phyloP scores from a whole-genome alignment of 2,329 filamentous ascomycete genomes.

The Diaporthe sp. region DNA sequence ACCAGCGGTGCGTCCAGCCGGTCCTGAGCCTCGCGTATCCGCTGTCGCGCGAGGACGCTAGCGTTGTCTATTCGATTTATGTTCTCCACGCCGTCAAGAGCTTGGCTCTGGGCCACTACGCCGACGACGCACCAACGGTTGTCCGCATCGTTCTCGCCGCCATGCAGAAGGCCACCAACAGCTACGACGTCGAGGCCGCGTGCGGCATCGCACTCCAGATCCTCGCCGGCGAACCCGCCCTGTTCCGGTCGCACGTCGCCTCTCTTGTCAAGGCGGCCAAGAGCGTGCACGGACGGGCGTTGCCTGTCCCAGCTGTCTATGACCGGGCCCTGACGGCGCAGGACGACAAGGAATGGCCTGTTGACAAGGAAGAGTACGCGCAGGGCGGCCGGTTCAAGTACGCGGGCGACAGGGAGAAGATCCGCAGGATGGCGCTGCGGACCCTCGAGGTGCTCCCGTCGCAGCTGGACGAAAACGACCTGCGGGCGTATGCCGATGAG shows the following conservation, averaged over 20 bases:
- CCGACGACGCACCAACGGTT: slow-evolving; percentile 63
- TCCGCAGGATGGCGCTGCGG: slow-evolving; percentile 62
- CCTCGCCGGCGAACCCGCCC: slow-evolving; percentile 60
- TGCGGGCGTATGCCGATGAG: slow-evolving; percentile 60
- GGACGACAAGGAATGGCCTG: slow-evolving; percentile 4
- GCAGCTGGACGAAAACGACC: slow-evolving; percentile 62
- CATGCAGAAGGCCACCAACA: slow-evolving; percentile 57
- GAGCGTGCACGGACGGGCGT: slow-evolving; percentile 50
- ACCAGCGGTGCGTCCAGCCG: slow-evolving; percentile 61
- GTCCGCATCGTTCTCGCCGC: slow-evolving; percentile 64
- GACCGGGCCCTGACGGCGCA: not conserved
- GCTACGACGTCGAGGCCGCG: slow-evolving; percentile 62
- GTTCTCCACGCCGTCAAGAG: slow-evolving; percentile 65
- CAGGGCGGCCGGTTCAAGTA: slow-evolving; percentile 20
- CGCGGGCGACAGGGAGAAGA: slow-evolving; percentile 45
- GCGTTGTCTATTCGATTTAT: slow-evolving; percentile 50
- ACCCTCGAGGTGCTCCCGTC: slow-evolving; percentile 63
- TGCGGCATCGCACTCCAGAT: slow-evolving; percentile 64
- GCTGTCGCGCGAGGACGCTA: slow-evolving; percentile 43
- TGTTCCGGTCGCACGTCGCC: slow-evolving; percentile 63
- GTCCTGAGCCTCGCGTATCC: slow-evolving; percentile 61
- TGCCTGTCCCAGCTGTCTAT: not conserved
- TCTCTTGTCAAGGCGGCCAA: slow-evolving; percentile 63
- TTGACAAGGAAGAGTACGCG: not conserved
- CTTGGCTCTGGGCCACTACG: slow-evolving; percentile 65